Evolutionary conservation across 1,139 yeast species (phyloP), one percentile per base, ranked within the genome.

Genomic region (Lodderomyces theae): DNA sequence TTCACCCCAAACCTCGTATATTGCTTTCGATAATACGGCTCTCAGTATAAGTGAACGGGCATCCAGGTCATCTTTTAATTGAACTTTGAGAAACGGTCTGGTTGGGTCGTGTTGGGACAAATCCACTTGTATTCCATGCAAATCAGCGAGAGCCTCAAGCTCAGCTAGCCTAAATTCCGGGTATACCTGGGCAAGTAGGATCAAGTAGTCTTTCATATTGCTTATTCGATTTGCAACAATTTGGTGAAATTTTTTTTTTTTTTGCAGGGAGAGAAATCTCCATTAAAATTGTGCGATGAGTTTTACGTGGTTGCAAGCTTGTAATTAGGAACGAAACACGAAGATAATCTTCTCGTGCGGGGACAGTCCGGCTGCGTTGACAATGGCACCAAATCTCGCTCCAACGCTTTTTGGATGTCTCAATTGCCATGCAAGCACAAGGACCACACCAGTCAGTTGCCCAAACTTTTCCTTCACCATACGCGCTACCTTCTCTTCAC

Each of bases 1-100:
- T 33, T 70, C 63, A 2, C 95, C 96, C 86, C 94, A 89, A 9
- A 88, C 66, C 55, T 90, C 96, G 56, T 87, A 92, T 18, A 90
- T 80, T 0, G 88, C 89, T 48, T 82, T 74, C 7, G 84, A 72
- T 37, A 92, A 63, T 11, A 92, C 73, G 1, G 95, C 78, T 46
- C 97, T 66, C 37, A 70, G 64, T 31, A 90, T 69, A 52, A 89
- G 71, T 37, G 74, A 67, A 15, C 57, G 53, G 1, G 97, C 97
- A 38, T 78, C 77, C n/a, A 74, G 74, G 51, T 85, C 94, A 47
- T 66, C 64, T 22, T 76, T 76, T 33, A 92, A 64, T 21, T 79
- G 73, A 1, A 90, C 82, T 4, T 79, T 64, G 47, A 90, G 56
- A 55, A 88, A 90, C 1, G 98, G 98, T 25, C 69, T 69, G 7